Conservation (phyloP, 192 early-diverging fungal species). For the Entrophospora sp. region DNA sequence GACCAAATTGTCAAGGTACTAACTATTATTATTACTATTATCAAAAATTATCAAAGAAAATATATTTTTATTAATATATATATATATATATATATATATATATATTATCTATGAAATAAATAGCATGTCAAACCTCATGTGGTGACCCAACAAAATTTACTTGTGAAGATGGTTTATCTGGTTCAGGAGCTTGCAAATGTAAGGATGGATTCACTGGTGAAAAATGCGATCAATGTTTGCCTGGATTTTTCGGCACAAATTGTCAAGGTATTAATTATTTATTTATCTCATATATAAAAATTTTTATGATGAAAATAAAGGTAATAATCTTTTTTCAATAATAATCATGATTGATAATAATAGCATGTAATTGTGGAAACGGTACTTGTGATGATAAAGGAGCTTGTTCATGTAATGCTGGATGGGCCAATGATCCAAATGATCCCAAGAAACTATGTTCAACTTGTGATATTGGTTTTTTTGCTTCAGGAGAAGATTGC, state of each 20-base stretch:
- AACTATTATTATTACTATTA: neutral
- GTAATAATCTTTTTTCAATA: neutral
- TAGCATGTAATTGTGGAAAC: conserved; percentile 3
- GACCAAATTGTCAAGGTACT: conserved; percentile 10
- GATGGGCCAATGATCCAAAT: neutral
- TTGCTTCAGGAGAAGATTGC: neutral
- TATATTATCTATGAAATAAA: too few species aligned
- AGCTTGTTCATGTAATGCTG: conserved; percentile 3
- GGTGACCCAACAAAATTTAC: neutral
- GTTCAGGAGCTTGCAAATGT: conserved; percentile 13
- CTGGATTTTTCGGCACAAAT: conserved; percentile 3
- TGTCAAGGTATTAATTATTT: conserved; percentile 3
- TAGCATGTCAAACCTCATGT: neutral
- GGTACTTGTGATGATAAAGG: neutral
- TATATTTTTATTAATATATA: too few species aligned
- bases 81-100: too few species aligned
- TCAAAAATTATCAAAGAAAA: too few species aligned
- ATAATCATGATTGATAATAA: neutral
- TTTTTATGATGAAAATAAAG: neutral
- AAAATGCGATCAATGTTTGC: neutral
- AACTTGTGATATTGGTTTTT: neutral
- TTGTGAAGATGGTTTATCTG: conserved; percentile 11
- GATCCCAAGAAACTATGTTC: neutral
- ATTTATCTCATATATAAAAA: neutral
- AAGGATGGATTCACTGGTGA: neutral